These are phyloP conservation scores for Candida vartiovaarae DNA, from an alignment of 805 yeast species.

Conservation along the genomic window DNA sequence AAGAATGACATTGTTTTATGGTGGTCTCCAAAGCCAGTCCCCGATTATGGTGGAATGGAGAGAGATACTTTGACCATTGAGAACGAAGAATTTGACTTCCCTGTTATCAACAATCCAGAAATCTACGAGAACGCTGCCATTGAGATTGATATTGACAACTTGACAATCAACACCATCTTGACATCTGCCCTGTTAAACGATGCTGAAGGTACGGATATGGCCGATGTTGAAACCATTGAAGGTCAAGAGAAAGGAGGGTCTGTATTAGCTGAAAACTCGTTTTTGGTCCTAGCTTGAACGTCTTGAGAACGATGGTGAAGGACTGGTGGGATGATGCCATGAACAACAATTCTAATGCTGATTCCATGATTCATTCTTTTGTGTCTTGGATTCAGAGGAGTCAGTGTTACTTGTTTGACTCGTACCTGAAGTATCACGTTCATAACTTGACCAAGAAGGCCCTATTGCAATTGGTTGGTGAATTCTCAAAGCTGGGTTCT, in stretches of 20 bases:
- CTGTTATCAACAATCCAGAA: conserved; percentile 70
- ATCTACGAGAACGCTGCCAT: conserved; percentile 70
- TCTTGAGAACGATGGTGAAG: conserved; percentile 68
- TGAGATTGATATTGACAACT: conserved; percentile 71
- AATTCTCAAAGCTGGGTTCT: conserved; percentile 75
- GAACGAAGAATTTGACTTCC: conserved; percentile 57
- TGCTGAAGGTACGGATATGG: conserved; percentile 78
- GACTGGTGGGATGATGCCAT: conserved; percentile 94
- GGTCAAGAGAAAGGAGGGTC: conserved; percentile 21
- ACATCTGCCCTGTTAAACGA: conserved; percentile 80
- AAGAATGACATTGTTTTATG: conserved; percentile 69
- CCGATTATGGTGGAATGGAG: conserved; percentile 82
- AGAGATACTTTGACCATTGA: conserved; percentile 45
- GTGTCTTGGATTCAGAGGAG: conserved; percentile 82
- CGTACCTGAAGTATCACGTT: conserved; percentile 75
- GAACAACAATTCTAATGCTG: conserved; percentile 61
- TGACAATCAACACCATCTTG: conserved; percentile 79
- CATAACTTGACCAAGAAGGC: conserved; percentile 82
- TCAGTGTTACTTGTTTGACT: conserved; percentile 67
- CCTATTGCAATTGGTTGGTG: conserved; percentile 70
- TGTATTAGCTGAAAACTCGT: conserved; percentile 72
- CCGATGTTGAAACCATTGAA: conserved; percentile 36
- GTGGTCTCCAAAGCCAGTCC: conserved; percentile 83
- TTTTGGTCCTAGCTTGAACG: conserved; percentile 63
- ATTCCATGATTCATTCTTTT: conserved; percentile 72